phyloP scores from a whole-genome alignment of 2,329 filamentous ascomycete genomes.

The Corniculantispora saksenae region DNA sequence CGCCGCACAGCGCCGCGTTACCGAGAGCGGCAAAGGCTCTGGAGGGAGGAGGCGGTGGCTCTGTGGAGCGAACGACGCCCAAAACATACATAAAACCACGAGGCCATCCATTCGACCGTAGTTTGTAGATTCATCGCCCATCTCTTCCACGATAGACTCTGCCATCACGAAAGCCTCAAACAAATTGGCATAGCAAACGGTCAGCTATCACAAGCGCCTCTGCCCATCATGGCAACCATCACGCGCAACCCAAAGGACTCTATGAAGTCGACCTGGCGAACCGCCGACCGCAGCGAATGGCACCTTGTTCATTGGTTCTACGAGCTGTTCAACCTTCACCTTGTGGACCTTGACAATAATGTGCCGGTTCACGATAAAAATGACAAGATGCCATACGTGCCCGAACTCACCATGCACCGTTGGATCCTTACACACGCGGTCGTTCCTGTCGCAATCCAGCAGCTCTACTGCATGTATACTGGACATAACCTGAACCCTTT shows the following conservation, averaged over 20 bases:
- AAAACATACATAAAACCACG: not conserved
- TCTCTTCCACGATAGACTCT: not conserved
- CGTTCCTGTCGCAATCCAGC: slow-evolving; percentile 38
- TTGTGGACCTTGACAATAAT: slow-evolving; percentile 28
- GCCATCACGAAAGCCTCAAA: not conserved
- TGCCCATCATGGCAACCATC: slow-evolving; percentile 11
- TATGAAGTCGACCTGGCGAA: slow-evolving; percentile 40
- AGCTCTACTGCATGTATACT: slow-evolving; percentile 32
- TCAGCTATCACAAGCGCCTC: not conserved
- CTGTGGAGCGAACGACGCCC: not conserved
- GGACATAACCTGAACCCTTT: slow-evolving; percentile 31
- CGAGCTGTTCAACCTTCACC: slow-evolving; percentile 32
- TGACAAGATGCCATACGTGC: slow-evolving; percentile 39
- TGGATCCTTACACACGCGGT: slow-evolving; percentile 40
- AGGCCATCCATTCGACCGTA: too few species aligned
- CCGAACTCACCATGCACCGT: slow-evolving; percentile 34
- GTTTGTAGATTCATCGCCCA: too few species aligned
- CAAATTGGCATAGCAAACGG: not conserved
- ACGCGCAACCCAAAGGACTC: slow-evolving; percentile 29
- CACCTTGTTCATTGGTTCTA: slow-evolving; percentile 31
- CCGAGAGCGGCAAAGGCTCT: not conserved
- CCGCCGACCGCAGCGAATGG: slow-evolving; percentile 30
- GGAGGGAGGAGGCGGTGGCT: not conserved
- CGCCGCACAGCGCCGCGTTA: not conserved
- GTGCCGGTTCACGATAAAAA: slow-evolving; percentile 39